phyloP scores from a whole-genome alignment of 768 basidiomycete species.

The Tricholoma sp. region DNA sequence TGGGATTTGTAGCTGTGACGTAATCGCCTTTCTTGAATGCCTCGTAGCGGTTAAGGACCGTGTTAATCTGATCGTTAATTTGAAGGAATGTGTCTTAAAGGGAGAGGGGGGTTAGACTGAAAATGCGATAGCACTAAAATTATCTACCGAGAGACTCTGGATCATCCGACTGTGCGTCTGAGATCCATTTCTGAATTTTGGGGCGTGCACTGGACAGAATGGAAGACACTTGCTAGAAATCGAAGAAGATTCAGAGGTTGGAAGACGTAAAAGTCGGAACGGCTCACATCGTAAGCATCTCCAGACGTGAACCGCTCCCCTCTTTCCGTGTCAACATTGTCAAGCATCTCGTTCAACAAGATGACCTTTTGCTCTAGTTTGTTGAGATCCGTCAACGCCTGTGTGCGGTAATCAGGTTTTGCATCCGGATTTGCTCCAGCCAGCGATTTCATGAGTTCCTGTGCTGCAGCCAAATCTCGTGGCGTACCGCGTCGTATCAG shows the following conservation, averaged over 20 bases:
- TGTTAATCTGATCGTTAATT: constrained; percentile 98
- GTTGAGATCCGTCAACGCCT: constrained; percentile 85
- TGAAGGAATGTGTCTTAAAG: constrained; percentile 81
- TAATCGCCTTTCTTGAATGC: constrained; percentile 93
- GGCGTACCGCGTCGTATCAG: constrained; percentile 95
- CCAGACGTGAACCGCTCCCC: constrained; percentile 82
- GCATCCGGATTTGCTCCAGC: constrained; percentile 94
- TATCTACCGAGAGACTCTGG: constrained; percentile 80
- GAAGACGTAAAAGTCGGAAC: not conserved
- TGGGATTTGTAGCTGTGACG: constrained; percentile 56
- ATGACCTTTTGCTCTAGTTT: constrained; percentile 95
- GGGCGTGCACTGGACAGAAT: constrained; percentile 81
- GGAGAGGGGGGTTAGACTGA: not conserved
- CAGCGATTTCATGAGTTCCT: constrained; percentile 94
- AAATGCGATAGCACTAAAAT: not conserved
- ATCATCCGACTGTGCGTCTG: constrained; percentile 85
- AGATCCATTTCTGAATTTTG: constrained; percentile 97
- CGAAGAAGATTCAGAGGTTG: constrained; percentile 6
- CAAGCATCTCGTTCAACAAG: constrained; percentile 94
- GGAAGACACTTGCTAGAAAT: constrained; percentile 78
- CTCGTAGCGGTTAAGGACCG: constrained; percentile 83
- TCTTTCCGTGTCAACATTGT: constrained; percentile 70
- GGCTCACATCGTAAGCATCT: constrained; percentile 85
- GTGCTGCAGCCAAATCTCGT: constrained; percentile 89
- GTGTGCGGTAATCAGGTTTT: constrained; percentile 89